phyloP scores from a whole-genome alignment of 75 land plant species.

The Gnetum montanum region DNA sequence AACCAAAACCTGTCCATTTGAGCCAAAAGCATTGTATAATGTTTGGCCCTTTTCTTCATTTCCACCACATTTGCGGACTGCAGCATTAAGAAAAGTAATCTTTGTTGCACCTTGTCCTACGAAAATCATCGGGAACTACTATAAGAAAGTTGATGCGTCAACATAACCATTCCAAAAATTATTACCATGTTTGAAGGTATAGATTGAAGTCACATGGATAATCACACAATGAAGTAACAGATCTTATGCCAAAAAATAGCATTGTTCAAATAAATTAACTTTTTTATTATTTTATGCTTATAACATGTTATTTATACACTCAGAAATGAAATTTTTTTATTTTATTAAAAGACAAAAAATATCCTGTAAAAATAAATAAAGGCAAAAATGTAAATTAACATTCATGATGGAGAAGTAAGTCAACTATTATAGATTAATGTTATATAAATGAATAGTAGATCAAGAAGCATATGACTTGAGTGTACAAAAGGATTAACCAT shows the following conservation, averaged over 20 bases:
- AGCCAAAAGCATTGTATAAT: slow-evolving; percentile 87
- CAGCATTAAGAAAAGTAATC: slow-evolving; percentile 69
- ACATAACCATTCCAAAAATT: not conserved
- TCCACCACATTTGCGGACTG: slow-evolving; percentile 92
- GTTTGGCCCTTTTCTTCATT: slow-evolving; percentile 76
- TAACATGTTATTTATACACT: no score
- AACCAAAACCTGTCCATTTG: slow-evolving; percentile 80
- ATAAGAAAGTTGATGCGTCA: no score
- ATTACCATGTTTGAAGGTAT: not conserved
- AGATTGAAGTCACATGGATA: not conserved
- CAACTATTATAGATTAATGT: no score
- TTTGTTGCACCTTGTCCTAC: slow-evolving; percentile 84
- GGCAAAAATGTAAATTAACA: no score
- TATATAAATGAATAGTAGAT: no score
- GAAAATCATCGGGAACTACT: no score
- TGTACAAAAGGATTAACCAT: not conserved
- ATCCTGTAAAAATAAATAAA: no score
- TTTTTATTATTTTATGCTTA: no score
- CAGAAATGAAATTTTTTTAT: no score
- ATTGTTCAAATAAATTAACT: no score
- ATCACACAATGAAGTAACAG: not conserved
- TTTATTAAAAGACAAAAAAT: no score
- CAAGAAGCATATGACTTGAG: not conserved
- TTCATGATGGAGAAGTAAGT: no score
- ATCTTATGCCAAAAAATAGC: not conserved